A percentile compares a stretch with the other conserved stretches of the same genome.
Evolutionary conservation across 1,284 basidiomycete genomes (phyloP).

Genomic region (Naganishia albida): DNA sequence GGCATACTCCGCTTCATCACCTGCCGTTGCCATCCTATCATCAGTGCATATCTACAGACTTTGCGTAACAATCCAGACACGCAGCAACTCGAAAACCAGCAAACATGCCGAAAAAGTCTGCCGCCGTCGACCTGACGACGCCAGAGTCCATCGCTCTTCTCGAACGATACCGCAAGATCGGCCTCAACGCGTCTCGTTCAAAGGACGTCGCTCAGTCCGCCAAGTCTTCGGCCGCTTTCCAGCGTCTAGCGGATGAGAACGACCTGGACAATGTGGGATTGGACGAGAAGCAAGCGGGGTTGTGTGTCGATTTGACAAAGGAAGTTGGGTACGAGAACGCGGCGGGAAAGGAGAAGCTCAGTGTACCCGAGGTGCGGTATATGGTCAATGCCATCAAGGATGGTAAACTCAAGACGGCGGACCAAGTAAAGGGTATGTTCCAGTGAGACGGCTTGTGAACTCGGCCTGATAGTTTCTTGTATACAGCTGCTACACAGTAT

Average conservation of each 20-base stretch:
- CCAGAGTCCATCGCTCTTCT: constrained; percentile 31
- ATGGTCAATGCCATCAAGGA: constrained; percentile 69
- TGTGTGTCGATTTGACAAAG: constrained; percentile 69
- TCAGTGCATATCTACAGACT: neutral
- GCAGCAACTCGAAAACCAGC: neutral
- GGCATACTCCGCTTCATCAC: too few relatives aligned
- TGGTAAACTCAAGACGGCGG: constrained; percentile 73
- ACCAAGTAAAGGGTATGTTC: constrained; percentile 79
- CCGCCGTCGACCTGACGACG: constrained; percentile 28
- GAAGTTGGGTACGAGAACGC: constrained; percentile 31
- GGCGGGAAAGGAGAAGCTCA: constrained; percentile 64
- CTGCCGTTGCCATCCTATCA: neutral
- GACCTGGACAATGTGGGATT: constrained; percentile 59
- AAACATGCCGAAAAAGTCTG: constrained; percentile 30
- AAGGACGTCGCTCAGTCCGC: constrained; percentile 77
- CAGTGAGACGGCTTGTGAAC: neutral
- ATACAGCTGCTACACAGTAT: constrained; percentile 71
- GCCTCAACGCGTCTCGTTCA: constrained; percentile 75
- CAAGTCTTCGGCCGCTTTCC: constrained; percentile 71
- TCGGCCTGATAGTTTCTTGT: neutral
- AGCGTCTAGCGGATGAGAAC: constrained; percentile 68
- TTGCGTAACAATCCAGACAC: neutral
- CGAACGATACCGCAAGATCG: constrained; percentile 70
- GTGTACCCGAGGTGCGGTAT: constrained; percentile 65
- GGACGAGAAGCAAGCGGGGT: constrained; percentile 77